Percentiles rank a stretch among this genome's conserved stretches.
These are phyloP conservation scores for Penicillium silybi DNA, from an alignment of 495 filamentous ascomycete species.

Conservation along the genomic window DNA sequence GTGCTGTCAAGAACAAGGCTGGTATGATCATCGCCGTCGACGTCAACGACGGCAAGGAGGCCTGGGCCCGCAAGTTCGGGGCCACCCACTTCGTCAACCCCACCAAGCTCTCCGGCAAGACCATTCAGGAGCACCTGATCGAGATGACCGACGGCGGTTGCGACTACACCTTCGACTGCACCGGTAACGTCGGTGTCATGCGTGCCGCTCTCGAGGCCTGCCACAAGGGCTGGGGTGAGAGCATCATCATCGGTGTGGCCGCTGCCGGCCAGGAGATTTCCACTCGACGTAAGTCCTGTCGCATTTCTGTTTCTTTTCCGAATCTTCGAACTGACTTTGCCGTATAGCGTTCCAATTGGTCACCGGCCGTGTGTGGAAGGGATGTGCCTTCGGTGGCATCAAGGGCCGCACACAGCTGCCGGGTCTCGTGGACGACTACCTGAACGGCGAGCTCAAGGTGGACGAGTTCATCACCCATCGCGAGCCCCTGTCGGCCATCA, in stretches of 20 bases:
- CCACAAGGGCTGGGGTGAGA: conserved; percentile 99
- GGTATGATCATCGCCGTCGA: conserved; percentile 93
- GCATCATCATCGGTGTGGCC: conserved; percentile 95
- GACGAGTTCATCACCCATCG: conserved; percentile 99
- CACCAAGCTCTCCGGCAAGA: conserved; percentile 67
- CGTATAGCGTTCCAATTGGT: conserved; percentile 91
- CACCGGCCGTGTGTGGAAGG: conserved; percentile 95
- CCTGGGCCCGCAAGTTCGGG: conserved; percentile 89
- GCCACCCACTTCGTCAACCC: conserved; percentile 98
- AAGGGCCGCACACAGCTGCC: conserved; percentile 94
- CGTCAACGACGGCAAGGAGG: conserved; percentile 88
- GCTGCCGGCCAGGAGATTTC: conserved; percentile 96
- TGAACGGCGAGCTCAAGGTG: conserved; percentile 87
- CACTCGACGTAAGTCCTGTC: conserved; percentile 75
- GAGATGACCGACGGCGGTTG: conserved; percentile 99
- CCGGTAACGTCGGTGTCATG: conserved; percentile 95
- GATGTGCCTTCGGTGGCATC: conserved; percentile 96
- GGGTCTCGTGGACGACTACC: conserved; percentile 84
- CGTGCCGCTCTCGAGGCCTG: conserved; percentile 93
- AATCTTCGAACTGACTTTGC: not conserved
- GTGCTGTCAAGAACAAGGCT: conserved; percentile 83
- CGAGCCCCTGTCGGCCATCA: conserved; percentile 74
- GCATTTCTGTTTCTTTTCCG: not conserved
- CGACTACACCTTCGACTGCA: conserved; percentile 99
- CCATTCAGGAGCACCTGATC: conserved; percentile 82